Conservation (phyloP, 108 stramenopile genomes). For the Cyclotella sp. region DNA sequence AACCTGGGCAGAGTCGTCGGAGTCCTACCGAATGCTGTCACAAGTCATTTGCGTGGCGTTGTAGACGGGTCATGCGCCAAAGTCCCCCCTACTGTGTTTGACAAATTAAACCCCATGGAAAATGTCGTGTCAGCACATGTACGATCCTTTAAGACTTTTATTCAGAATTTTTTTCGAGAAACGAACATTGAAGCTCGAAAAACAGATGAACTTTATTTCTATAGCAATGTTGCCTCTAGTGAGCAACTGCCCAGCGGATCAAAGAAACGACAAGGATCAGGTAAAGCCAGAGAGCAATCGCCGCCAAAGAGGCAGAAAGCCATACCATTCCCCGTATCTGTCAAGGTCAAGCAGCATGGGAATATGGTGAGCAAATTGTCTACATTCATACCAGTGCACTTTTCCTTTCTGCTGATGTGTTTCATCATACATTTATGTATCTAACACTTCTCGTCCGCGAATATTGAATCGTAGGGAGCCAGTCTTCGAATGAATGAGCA, state of each 20-base stretch:
- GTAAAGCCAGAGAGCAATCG: not conserved
- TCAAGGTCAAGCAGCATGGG: constrained; percentile 1
- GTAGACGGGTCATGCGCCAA: not conserved
- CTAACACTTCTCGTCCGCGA: not conserved
- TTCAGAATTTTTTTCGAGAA: not conserved
- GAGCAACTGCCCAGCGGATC: not conserved
- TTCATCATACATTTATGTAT: not conserved
- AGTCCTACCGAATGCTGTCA: not conserved
- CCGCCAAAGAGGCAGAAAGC: not conserved
- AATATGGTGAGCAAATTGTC: not conserved
- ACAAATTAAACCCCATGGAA: not conserved
- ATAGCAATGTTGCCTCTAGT: not conserved
- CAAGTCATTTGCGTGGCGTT: not conserved
- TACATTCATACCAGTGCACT: not conserved
- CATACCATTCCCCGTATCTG: not conserved
- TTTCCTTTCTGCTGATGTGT: not conserved
- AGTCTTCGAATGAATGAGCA: not conserved
- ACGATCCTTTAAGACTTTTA: constrained; percentile 3
- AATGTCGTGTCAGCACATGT: not conserved
- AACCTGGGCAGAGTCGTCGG: not conserved
- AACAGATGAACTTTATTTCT: not conserved
- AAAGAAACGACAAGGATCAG: not conserved
- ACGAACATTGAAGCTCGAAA: not conserved
- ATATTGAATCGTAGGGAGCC: not conserved
- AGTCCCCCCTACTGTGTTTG: not conserved